phyloP scores from a whole-genome alignment of 1,284 basidiomycete genomes.

The Chalciporus sp. region DNA sequence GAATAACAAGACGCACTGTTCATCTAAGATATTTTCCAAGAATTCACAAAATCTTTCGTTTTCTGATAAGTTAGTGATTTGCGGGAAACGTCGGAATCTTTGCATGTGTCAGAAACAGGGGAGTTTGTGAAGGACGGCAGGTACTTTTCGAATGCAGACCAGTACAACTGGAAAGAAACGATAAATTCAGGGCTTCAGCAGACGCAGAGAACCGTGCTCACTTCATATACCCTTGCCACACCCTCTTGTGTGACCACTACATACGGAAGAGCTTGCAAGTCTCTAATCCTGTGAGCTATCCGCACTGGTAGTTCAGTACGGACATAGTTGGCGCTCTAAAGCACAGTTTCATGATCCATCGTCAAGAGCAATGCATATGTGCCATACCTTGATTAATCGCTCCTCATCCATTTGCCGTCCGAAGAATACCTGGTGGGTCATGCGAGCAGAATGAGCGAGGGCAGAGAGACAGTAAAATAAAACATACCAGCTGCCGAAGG shows the following conservation, averaged over 20 bases:
- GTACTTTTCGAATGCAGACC: conserved; percentile 82
- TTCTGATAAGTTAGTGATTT: conserved; percentile 72
- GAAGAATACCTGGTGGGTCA: conserved; percentile 57
- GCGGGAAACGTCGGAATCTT: conserved; percentile 79
- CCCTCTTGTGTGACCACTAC: conserved; percentile 88
- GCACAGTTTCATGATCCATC: neutral
- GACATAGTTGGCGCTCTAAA: conserved; percentile 86
- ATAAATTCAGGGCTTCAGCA: conserved; percentile 1
- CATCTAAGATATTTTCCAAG: conserved; percentile 63
- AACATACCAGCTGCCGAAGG: conserved; percentile 76
- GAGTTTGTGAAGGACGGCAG: conserved; percentile 6
- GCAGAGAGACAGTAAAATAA: conserved; percentile 10
- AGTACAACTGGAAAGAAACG: conserved; percentile 59
- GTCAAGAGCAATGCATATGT: neutral
- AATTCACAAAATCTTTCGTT: conserved; percentile 82
- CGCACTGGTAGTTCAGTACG: conserved; percentile 86
- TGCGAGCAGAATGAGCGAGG: conserved; percentile 11
- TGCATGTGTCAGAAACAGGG: conserved; percentile 17
- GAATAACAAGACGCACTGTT: conserved; percentile 58
- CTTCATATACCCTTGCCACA: conserved; percentile 85
- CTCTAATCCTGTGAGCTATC: conserved; percentile 85
- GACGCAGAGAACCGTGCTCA: conserved; percentile 37
- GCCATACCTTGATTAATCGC: conserved; percentile 65
- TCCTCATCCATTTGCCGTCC: conserved; percentile 78
- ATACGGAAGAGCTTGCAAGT: conserved; percentile 86